Conservation (phyloP, 345 rosid genomes). For the Garcia nutans region DNA sequence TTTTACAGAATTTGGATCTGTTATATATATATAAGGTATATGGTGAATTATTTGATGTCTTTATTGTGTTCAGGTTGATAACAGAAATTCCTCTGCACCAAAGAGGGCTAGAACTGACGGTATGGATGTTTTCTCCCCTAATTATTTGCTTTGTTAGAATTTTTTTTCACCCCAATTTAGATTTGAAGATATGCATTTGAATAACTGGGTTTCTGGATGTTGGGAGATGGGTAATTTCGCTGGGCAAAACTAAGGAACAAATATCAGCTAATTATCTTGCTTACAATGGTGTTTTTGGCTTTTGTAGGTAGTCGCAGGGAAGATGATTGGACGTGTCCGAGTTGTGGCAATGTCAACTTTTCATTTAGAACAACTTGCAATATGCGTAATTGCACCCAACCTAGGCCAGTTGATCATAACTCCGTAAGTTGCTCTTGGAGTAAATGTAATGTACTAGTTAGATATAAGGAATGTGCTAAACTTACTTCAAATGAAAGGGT, state of each 20-base stretch:
- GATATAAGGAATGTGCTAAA: not conserved
- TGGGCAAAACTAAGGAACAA: not conserved
- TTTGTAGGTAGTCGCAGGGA: slow-evolving; percentile 90
- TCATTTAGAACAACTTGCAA: slow-evolving; percentile 97
- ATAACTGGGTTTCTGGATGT: not conserved
- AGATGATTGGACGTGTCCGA: slow-evolving; percentile 99
- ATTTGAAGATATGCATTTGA: not conserved
- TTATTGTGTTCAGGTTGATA: slow-evolving; percentile 61
- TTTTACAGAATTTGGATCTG: not conserved
- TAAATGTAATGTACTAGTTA: not conserved
- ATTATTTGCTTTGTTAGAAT: not conserved
- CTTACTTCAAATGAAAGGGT: not conserved
- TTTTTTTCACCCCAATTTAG: not conserved
- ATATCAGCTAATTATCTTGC: not conserved
- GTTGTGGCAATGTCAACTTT: slow-evolving; percentile 95
- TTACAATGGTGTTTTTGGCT: not conserved
- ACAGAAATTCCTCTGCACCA: slow-evolving; percentile 89
- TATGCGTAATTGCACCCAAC: slow-evolving; percentile 97
- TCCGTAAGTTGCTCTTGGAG: slow-evolving; percentile 40
- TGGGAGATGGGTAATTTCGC: not conserved
- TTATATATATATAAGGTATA: not conserved
- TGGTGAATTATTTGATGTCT: not conserved
- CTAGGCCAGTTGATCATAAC: slow-evolving; percentile 91
- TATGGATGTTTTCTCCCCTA: slow-evolving; percentile 17
- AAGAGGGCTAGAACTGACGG: slow-evolving; percentile 99